Evolutionary conservation across 768 basidiomycete genomes (phyloP), one percentile per base, ranked within the genome.

Genomic region (Tephrocybe sp.): DNA sequence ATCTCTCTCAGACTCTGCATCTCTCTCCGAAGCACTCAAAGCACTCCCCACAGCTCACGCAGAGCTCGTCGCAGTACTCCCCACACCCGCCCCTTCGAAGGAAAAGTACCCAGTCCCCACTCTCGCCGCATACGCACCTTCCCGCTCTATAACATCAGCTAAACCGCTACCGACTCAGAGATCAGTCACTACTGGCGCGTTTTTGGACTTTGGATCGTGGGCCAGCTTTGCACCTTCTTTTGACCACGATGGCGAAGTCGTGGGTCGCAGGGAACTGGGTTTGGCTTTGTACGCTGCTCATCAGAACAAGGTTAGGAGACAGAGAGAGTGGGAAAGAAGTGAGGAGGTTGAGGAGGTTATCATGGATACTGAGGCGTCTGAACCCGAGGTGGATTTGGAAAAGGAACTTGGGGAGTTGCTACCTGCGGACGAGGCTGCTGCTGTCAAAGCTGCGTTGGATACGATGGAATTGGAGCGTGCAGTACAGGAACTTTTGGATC

Each of bases 201-300:
- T 91, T 61, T 70, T 93, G 6, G 86, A 93, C 64, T 92, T 92
- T 59, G 91, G 90, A 0, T 74, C 76, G 11, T 86, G 74, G 58
- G 68, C 88, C 6, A 84, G 79, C 60, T 92, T 92, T 65, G 89
- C 90, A 0, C 90, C 90, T 1, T 70, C 75, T 9, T 91, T 88
- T 62, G 86, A 89, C 51, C 85, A 88, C 55, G 84, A 88, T 50
- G 83, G 83, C n/a, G 76, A 79, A 42, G 79, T 88, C 58, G 68
- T 91, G 5, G 88, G 88, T 3, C 73, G 80, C 47, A 64, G 70
- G 1, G 71, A 77, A 43, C 71, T 91, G 48, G 83, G 80, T 12
- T 79, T 87, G 61, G 65, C 82, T 10, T 64, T 83, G 22, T 82
- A 73, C 63, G 70, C 70, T 52, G 74, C 75, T 54, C 74, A 78